Evolutionary conservation across 352 stramenopile genomes (phyloP).

Genomic region (Pythium sukuiense): DNA sequence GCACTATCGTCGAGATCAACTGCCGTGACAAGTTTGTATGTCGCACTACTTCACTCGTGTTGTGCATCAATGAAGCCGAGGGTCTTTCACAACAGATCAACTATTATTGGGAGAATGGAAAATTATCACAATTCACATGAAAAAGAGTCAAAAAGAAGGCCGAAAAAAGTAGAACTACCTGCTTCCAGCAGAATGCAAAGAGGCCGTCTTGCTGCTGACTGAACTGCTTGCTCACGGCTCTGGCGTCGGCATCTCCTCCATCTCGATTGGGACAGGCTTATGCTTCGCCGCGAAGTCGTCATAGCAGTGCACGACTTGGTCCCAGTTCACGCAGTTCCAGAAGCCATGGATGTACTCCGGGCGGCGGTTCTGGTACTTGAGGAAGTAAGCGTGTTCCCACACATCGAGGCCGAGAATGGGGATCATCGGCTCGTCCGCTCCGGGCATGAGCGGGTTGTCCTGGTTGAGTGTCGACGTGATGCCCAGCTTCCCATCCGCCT

Average conservation of each 20-base stretch:
- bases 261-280: constrained; percentile 43
- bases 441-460: constrained; percentile 49
- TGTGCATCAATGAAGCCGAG: too few relatives aligned
- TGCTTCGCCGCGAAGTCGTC: constrained; percentile 53
- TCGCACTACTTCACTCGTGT: too few relatives aligned
- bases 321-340: constrained; percentile 92
- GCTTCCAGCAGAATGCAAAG: too few relatives aligned
- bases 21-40: neutral
- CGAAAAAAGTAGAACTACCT: neutral
- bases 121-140: neutral
- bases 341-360: constrained; percentile 90
- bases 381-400: constrained; percentile 87
- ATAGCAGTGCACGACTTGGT: constrained; percentile 60
- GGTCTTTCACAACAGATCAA: too few relatives aligned
- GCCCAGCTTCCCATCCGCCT: constrained; percentile 63
- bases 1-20: neutral
- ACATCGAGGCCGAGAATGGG: constrained; percentile 88
- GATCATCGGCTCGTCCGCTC: constrained; percentile 43
- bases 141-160: neutral
- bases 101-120: neutral
- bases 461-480: constrained; percentile 91
- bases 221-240: constrained; percentile 4
- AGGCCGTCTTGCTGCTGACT: neutral
- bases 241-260: constrained; percentile 28
- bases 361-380: constrained; percentile 91